Conservation (phyloP, 2,329 filamentous ascomycete genomes). For the Exophiala phaeomuriformis region DNA sequence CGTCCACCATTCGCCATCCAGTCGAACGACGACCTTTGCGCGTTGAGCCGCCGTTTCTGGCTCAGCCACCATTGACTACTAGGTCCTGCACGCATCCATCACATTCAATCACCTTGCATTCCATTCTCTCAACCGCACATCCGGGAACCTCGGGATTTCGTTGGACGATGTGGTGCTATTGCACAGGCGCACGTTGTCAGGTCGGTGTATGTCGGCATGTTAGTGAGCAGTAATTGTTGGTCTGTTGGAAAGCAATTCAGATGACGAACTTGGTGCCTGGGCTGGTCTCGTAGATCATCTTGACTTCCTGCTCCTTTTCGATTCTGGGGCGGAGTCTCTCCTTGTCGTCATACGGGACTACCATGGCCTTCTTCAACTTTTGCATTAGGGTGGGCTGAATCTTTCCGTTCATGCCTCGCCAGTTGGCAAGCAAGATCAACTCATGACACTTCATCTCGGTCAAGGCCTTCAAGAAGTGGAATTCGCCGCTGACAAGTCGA, state of each 20-base stretch:
- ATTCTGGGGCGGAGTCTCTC: neutral
- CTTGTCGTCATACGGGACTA: constrained; percentile 1
- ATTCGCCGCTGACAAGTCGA: constrained; percentile 28
- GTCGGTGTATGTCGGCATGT: too few species aligned
- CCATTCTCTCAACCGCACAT: too few species aligned
- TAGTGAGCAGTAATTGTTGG: neutral
- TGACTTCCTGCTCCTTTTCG: neutral
- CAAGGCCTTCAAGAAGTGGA: constrained; percentile 41
- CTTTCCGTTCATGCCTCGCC: neutral
- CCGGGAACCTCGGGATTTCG: too few species aligned
- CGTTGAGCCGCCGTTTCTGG: too few species aligned
- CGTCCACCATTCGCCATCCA: too few species aligned
- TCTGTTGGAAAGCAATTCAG: neutral
- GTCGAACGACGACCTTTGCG: too few species aligned
- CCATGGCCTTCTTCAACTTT: constrained; percentile 9
- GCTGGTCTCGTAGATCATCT: neutral
- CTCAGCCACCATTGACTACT: too few species aligned
- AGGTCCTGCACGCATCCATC: too few species aligned
- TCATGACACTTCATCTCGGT: constrained; percentile 40
- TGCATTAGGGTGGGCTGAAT: neutral
- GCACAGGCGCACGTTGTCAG: too few species aligned
- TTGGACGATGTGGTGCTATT: too few species aligned
- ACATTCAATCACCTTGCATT: too few species aligned
- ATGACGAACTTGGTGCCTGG: neutral
- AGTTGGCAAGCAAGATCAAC: constrained; percentile 28